A percentile compares a stretch with the other conserved stretches of the same genome.
Evolutionary conservation across 768 basidiomycete genomes (phyloP).

Genomic region (Ramaria rubella): DNA sequence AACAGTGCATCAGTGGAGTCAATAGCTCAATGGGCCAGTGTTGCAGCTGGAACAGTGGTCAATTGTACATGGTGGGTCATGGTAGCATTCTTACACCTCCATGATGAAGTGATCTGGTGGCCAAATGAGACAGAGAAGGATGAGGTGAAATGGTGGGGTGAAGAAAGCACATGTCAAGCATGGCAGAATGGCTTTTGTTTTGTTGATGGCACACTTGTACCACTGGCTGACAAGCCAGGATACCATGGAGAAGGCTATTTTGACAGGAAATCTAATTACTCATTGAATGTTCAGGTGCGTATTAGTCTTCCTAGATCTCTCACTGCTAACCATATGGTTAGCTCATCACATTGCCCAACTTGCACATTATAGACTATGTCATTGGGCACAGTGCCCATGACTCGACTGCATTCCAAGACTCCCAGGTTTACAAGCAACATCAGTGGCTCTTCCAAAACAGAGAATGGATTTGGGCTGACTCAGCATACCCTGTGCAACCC

Average conservation of each 20-base stretch:
- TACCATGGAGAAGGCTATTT: constrained; percentile 4
- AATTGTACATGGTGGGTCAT: constrained; percentile 18
- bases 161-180: constrained; percentile 19
- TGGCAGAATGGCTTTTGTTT: constrained; percentile 28
- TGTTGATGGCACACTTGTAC: constrained; percentile 28
- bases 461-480: constrained; percentile 27
- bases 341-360: constrained; percentile 24
- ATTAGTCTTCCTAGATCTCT: background rate
- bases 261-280: constrained; percentile 13
- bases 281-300: constrained; percentile 27
- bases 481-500: constrained; percentile 23
- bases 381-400: constrained; percentile 26
- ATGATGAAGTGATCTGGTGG: background rate
- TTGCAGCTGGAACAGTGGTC: constrained; percentile 18
- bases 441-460: constrained; percentile 15
- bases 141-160: too few relatives aligned
- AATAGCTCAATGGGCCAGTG: constrained; percentile 24
- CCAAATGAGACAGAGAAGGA: constrained; percentile 10
- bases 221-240: constrained; percentile 23
- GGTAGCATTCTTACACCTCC: constrained; percentile 10
- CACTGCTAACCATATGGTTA: constrained; percentile 3
- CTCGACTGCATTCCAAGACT: constrained; percentile 19
- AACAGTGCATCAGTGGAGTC: constrained; percentile 21
- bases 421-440: constrained; percentile 15
- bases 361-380: constrained; percentile 25